Evolutionary conservation across 108 stramenopile species (phyloP), one percentile per base, ranked within the genome.

Genomic region (Cyclostephanos tholiformis): DNA sequence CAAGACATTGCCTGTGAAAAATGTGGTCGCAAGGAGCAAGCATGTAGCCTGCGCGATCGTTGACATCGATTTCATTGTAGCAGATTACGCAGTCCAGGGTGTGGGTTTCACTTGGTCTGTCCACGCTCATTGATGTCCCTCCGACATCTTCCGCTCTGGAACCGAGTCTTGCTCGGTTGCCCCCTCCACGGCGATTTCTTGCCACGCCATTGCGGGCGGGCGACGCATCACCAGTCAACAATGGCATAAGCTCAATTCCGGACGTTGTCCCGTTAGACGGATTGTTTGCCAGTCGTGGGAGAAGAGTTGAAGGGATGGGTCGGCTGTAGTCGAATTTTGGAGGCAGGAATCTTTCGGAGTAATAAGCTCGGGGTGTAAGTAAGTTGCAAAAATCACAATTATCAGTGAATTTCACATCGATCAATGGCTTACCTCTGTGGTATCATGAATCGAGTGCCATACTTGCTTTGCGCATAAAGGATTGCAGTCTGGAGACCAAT

Each of bases 11-110:
- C 52, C 79, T 76, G 69, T 98, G 98, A 72, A 97, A 98, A 39
- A 98, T 71, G 65, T 98, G 98, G 71, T 97, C 88, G 71, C 98
- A 98, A 0, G 98, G 98, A n/a, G 97, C 96, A 12, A 98, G 78
- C 98, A 98, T 98, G 84, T 97, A 97, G 26, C 88, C 88, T 32
- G 49, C 46, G 35, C 81, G 52, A 51, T 92, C 85, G 14, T 75
- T 67, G 39, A 86, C 69, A 60, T 92, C 89, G 43, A 96, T 93
- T 49, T 81, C 89, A 76, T 90, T 90, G 85, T 89, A 95, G 80
- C 97, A 97, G 66, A 97, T 96, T 43, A 94, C 92, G 59, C 97
- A 97, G 43, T 95, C 95, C 29, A 96, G 63, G 35, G 80, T 82
- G 10, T 61, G 74, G 22, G 60, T 55, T 19, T 78, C 73, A 38